Conservation (phyloP, 2,329 filamentous ascomycete genomes). For the Rutstroemia sp. region DNA sequence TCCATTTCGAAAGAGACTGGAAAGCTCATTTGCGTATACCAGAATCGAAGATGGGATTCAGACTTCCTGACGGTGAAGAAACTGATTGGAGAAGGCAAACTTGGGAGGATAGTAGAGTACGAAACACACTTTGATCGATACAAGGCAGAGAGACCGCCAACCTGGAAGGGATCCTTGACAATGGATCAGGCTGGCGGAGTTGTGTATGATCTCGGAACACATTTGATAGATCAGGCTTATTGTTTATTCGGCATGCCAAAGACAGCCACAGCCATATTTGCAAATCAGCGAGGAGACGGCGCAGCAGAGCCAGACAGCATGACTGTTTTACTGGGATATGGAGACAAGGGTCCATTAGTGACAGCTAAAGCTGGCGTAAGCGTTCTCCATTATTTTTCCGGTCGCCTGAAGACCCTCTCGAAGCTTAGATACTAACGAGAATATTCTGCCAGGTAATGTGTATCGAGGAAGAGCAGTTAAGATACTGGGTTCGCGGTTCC, state of each 20-base stretch:
- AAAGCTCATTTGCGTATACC: constrained; percentile 39
- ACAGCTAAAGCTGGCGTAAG: constrained; percentile 56
- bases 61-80: constrained; percentile 67
- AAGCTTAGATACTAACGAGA: background rate
- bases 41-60: constrained; percentile 60
- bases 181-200: constrained; percentile 56
- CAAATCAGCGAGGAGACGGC: constrained; percentile 53
- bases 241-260: constrained; percentile 62
- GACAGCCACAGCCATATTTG: constrained; percentile 58
- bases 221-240: constrained; percentile 70
- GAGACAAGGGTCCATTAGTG: constrained; percentile 49
- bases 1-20: constrained; percentile 32
- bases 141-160: constrained; percentile 48
- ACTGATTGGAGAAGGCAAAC: constrained; percentile 48
- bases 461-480: constrained; percentile 59
- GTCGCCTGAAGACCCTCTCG: background rate
- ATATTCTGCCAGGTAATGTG: constrained; percentile 44
- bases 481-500: constrained; percentile 71
- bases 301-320: constrained; percentile 46
- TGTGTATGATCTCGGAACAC: constrained; percentile 69
- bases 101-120: constrained; percentile 71
- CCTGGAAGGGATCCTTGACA: constrained; percentile 59
- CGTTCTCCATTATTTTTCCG: background rate
- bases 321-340: constrained; percentile 61
- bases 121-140: constrained; percentile 77